Evolutionary conservation across 371 early-diverging fungal species (phyloP).

Genomic region (Mucor circinelloides): DNA sequence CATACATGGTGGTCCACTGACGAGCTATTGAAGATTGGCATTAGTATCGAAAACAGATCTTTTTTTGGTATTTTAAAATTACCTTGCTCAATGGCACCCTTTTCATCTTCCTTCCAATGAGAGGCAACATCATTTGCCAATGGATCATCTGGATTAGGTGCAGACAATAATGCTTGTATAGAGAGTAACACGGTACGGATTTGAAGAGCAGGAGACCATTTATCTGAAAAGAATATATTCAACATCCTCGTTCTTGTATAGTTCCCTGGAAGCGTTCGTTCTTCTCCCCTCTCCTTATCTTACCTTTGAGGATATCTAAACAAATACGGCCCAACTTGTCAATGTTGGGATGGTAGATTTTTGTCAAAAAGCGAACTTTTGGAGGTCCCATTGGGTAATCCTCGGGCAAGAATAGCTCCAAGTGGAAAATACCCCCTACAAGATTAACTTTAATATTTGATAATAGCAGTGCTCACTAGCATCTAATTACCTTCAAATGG

Average conservation of each 20-base stretch:
- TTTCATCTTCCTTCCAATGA: constrained; percentile 97
- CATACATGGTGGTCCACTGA: constrained; percentile 35
- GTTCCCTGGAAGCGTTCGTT: background rate
- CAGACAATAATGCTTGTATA: constrained; percentile 98
- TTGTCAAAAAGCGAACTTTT: constrained; percentile 97
- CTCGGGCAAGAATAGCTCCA: constrained; percentile 96
- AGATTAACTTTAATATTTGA: background rate
- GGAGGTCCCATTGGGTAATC: constrained; percentile 99
- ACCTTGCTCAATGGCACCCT: constrained; percentile 91
- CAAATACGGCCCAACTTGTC: constrained; percentile 99
- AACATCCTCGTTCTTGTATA: background rate
- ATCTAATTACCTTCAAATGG: constrained; percentile 91
- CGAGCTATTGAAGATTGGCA: constrained; percentile 14
- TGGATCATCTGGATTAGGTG: constrained; percentile 98
- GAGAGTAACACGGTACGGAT: constrained; percentile 97
- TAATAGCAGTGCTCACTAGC: background rate
- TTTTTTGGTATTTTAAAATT: constrained; percentile 17
- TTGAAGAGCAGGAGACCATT: constrained; percentile 99
- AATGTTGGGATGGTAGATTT: constrained; percentile 99
- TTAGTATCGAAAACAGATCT: too few species aligned
- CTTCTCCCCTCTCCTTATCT: background rate
- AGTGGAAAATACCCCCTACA: constrained; percentile 92
- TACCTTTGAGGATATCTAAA: constrained; percentile 98
- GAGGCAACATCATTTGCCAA: constrained; percentile 99
- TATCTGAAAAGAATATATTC: constrained; percentile 64